Conservation (phyloP, 2,329 filamentous ascomycete species). For the Lecanicillium sp. region DNA sequence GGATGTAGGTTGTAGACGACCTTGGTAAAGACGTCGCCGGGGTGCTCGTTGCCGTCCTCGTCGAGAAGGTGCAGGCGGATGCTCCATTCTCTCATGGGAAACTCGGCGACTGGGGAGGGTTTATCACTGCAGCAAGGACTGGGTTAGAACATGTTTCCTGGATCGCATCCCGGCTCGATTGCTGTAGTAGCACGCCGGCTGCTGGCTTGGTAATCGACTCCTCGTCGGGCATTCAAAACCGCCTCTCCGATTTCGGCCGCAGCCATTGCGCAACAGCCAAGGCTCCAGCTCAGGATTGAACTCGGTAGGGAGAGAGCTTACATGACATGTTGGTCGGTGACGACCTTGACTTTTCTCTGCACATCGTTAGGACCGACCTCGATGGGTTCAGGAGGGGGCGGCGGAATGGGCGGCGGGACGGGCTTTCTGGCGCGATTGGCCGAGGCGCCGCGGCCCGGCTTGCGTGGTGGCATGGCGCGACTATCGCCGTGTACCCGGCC, state of each 20-base stretch:
- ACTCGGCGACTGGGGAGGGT: conserved; percentile 75
- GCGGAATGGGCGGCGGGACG: neutral
- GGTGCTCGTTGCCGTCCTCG: conserved; percentile 75
- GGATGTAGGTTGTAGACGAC: conserved; percentile 90
- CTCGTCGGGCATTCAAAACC: neutral
- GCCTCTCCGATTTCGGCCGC: neutral
- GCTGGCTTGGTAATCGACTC: too few relatives aligned
- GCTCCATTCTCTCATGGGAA: conserved; percentile 89
- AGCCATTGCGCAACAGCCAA: too few relatives aligned
- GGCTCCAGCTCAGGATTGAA: conserved; percentile 5
- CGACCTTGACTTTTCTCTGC: conserved; percentile 84
- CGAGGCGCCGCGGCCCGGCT: conserved; percentile 1
- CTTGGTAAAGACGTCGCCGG: conserved; percentile 84
- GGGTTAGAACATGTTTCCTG: neutral
- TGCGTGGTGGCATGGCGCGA: conserved; percentile 9
- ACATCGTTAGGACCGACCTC: conserved; percentile 29
- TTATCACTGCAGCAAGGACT: conserved; percentile 54
- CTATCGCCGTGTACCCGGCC: neutral
- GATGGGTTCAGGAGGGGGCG: neutral
- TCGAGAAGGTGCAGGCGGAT: conserved; percentile 81
- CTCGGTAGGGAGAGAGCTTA: conserved; percentile 40
- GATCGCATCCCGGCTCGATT: too few relatives aligned
- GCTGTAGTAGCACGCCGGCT: too few relatives aligned
- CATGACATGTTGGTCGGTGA: conserved; percentile 88
- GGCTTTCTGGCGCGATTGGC: conserved; percentile 5